These are phyloP conservation scores for Przewalskia tangutica DNA, from an alignment of 257 asterid species.

Conservation along the genomic window DNA sequence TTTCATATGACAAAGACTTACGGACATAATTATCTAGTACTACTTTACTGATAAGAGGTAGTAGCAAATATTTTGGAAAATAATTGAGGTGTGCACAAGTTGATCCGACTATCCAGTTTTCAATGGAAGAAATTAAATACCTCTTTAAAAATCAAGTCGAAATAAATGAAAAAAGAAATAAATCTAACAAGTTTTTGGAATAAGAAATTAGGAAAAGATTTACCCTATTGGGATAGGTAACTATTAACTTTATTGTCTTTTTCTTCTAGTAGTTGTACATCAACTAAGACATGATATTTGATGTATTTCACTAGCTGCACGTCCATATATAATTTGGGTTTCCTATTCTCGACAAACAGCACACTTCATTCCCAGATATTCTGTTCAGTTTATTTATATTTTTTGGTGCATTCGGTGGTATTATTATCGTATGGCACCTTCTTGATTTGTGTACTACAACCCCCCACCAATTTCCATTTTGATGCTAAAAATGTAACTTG, in stretches of 20 bases:
- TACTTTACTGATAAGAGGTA: too few species aligned
- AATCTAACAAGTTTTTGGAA: background rate
- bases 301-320: background rate
- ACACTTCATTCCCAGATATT: background rate
- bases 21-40: too few species aligned
- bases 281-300: background rate
- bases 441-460: background rate
- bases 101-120: too few species aligned
- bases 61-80: too few species aligned
- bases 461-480: constrained; percentile 14
- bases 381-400: constrained; percentile 1
- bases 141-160: background rate
- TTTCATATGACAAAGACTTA: too few species aligned
- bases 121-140: too few species aligned
- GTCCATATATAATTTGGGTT: background rate
- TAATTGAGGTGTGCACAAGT: too few species aligned
- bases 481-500: background rate
- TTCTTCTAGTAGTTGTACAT: background rate
- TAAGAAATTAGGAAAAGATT: background rate
- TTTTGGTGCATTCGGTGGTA: background rate
- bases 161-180: background rate
- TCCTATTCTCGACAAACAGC: constrained; percentile 4
- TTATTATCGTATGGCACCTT: background rate
- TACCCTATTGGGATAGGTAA: background rate
- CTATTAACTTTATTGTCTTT: background rate